These are phyloP conservation scores for Solanum chacoense DNA, from an alignment of 305 asterid species.

Conservation along the genomic window DNA sequence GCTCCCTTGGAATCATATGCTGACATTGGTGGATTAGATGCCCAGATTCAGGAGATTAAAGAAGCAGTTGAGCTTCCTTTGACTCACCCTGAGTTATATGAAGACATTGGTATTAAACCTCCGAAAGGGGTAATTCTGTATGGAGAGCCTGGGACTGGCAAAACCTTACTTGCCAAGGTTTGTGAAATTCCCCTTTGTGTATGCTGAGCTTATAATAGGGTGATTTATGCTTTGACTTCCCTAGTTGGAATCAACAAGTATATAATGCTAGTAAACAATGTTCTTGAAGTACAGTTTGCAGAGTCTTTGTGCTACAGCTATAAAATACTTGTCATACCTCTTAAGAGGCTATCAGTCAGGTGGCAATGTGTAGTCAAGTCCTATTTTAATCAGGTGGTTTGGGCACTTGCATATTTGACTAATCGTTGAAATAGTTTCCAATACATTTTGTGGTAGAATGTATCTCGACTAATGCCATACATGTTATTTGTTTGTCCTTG, in stretches of 20 bases:
- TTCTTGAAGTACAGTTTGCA: not conserved
- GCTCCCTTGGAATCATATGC: slow-evolving; percentile 99
- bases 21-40: slow-evolving; percentile 94
- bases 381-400: not conserved
- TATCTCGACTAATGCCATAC: not conserved
- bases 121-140: slow-evolving; percentile 96
- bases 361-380: not conserved
- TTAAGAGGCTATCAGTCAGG: not conserved
- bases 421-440: not conserved
- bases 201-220: not conserved
- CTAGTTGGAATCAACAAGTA: not conserved
- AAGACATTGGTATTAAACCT: slow-evolving; percentile 91
- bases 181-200: slow-evolving; percentile 1
- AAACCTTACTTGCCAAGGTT: slow-evolving; percentile 84
- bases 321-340: not conserved
- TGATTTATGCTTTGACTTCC: not conserved
- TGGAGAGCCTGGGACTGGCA: slow-evolving; percentile 97
- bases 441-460: not conserved
- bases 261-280: not conserved
- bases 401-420: not conserved
- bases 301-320: not conserved
- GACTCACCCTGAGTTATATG: slow-evolving; percentile 89
- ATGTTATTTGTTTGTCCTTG: not conserved
- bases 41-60: slow-evolving; percentile 95
- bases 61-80: slow-evolving; percentile 97